phyloP scores from a whole-genome alignment of 345 rosid species.

The Rhodamnia rubescens region DNA sequence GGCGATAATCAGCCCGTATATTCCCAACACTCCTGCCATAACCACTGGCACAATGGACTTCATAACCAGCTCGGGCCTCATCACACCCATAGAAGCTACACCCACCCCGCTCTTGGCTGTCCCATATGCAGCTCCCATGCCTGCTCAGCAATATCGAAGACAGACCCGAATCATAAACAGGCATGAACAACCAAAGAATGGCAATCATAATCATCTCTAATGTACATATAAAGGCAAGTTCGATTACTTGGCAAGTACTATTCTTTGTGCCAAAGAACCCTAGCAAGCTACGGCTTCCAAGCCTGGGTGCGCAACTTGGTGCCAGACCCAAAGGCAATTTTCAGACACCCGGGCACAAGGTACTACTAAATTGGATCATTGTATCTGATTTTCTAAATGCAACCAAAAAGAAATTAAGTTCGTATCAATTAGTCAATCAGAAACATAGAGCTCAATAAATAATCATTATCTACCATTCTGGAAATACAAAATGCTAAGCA shows the following conservation, averaged over 20 bases:
- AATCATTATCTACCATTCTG: neutral
- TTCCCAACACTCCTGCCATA: constrained; percentile 99
- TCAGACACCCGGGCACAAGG: neutral
- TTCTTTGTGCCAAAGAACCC: neutral
- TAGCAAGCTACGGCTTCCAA: neutral
- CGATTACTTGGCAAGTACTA: neutral
- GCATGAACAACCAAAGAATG: neutral
- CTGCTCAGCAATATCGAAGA: constrained; percentile 13
- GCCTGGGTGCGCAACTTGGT: neutral
- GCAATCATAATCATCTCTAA: neutral
- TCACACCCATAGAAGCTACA: constrained; percentile 92
- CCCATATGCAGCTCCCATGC: constrained; percentile 98
- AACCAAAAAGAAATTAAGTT: neutral
- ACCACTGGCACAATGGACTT: constrained; percentile 95
- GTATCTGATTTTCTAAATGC: neutral
- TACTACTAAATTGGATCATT: neutral
- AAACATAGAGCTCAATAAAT: neutral
- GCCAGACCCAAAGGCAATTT: neutral
- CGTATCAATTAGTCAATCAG: neutral
- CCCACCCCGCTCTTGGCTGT: constrained; percentile 97
- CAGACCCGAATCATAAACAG: neutral
- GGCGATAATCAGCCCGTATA: constrained; percentile 87
- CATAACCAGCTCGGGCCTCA: constrained; percentile 96
- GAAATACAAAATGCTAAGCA: neutral
- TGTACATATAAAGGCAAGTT: neutral